Evolutionary conservation across 1,284 basidiomycete genomes (phyloP), one percentile per base, ranked within the genome.

Genomic region (Schizophyllum commune): DNA sequence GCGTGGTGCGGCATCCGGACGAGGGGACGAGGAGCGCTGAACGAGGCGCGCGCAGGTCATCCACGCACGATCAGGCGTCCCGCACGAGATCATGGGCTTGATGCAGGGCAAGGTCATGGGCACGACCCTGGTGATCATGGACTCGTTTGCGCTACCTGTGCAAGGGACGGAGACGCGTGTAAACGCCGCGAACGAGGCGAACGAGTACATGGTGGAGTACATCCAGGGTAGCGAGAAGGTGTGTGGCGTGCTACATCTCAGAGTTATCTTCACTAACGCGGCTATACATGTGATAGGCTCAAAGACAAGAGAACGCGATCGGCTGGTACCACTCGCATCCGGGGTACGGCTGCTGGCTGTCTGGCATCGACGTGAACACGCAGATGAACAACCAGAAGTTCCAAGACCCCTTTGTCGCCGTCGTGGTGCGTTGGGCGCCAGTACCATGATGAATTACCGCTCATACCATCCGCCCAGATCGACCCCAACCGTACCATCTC

Each of bases 321-420:
- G 96, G 96, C n/a, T 99, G 96, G 96, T 99, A 99, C 72, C 96
- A 99, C 72, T 97, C 94, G 55, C 95, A 98, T 76, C 95, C 96
- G 2, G 95, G 95, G 13, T 98, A 98, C 70, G 95, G 95, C 32
- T 98, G 95, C 74, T 98, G 95, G 95, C 78, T 98, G 11, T 96
- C 94, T 8, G 95, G 95, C 32, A 97, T 98, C 75, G 95, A 98
- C 68, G 95, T 98, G 60, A 91, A 90, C 73, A 99, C 96, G 0
- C 96, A 99, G 73, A 83, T 91, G 76, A 95, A 88, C 68, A 96
- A 98, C 72, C 96, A 99, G 72, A 89, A 87, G 69, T 96, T 86
- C 76, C 91, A 92, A 71, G 96, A 99, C 74, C 96, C 96, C 1
- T 99, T 98, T 72, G 89, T 99, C 17, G 96, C 97, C 5, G 92